A percentile compares a stretch with the other conserved stretches of the same genome.
phyloP scores from a whole-genome alignment of 768 basidiomycete species.

The Serendipita indica region DNA sequence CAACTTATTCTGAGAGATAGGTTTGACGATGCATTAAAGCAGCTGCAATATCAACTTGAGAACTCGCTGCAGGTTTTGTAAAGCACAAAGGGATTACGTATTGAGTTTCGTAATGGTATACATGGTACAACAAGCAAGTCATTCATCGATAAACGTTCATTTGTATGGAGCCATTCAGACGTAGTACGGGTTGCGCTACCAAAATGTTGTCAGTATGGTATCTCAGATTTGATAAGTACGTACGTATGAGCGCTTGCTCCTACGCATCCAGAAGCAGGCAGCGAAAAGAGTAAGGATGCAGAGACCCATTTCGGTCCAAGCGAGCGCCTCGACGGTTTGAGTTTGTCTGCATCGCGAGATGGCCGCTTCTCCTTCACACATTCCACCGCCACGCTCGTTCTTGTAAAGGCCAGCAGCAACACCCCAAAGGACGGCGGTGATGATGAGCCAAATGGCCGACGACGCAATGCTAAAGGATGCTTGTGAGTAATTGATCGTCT shows the following conservation, averaged over 20 bases:
- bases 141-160: too few species aligned
- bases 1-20: too few species aligned
- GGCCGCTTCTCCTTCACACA: conserved; percentile 38
- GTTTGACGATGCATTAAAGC: too few species aligned
- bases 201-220: neutral
- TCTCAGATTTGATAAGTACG: neutral
- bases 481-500: neutral
- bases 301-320: conserved; percentile 60
- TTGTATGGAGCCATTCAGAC: neutral
- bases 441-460: conserved; percentile 56
- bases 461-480: conserved; percentile 37
- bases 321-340: conserved; percentile 56
- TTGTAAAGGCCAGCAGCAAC: conserved; percentile 54
- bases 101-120: too few species aligned
- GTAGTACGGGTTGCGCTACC: conserved; percentile 4
- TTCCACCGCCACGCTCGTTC: conserved; percentile 41
- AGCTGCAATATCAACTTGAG: too few species aligned
- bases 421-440: conserved; percentile 57
- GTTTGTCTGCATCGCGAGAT: conserved; percentile 58
- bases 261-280: conserved; percentile 39
- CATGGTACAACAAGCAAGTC: too few species aligned
- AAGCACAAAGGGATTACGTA: too few species aligned
- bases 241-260: conserved; percentile 10
- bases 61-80: too few species aligned
- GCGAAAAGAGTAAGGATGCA: conserved; percentile 39